These are phyloP conservation scores for Vitis amurensis DNA, from an alignment of 164 flowering plant genomes.

Conservation along the genomic window DNA sequence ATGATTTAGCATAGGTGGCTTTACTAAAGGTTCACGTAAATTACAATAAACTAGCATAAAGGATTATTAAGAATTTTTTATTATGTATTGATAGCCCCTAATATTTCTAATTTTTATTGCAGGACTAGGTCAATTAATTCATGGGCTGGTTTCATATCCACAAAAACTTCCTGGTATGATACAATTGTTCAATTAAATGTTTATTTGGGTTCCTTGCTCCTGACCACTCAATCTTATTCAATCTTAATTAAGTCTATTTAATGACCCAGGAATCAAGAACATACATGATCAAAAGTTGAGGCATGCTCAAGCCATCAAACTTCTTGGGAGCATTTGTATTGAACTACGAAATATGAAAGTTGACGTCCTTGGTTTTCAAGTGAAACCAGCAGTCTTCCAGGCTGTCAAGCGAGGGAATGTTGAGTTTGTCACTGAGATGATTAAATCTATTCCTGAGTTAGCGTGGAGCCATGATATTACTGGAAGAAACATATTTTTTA, in stretches of 20 bases:
- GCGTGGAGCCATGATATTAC: slow-evolving; percentile 1
- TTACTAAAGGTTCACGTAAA: too few relatives aligned
- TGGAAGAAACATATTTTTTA: slow-evolving; percentile 9
- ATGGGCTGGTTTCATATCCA: neutral
- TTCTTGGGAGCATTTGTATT: neutral
- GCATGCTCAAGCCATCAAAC: slow-evolving; percentile 14
- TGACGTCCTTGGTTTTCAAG: too few relatives aligned
- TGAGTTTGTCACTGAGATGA: slow-evolving; percentile 14
- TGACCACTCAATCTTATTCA: neutral
- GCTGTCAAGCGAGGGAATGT: slow-evolving; percentile 24
- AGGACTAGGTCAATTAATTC: neutral
- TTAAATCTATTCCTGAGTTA: slow-evolving; percentile 10
- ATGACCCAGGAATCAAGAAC: slow-evolving; percentile 6
- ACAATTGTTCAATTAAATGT: neutral
- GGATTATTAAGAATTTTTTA: too few relatives aligned
- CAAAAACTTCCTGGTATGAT: neutral
- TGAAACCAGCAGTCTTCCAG: slow-evolving; percentile 4
- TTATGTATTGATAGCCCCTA: too few relatives aligned
- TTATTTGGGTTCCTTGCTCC: neutral
- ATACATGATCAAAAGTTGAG: slow-evolving; percentile 12
- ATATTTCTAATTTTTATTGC: neutral
- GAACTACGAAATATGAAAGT: neutral
- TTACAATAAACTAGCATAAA: too few relatives aligned
- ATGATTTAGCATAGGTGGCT: too few relatives aligned
- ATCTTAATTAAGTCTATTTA: neutral